These are phyloP conservation scores for Penicillium sp. DNA, from an alignment of 2,329 filamentous ascomycete genomes.

Conservation along the genomic window DNA sequence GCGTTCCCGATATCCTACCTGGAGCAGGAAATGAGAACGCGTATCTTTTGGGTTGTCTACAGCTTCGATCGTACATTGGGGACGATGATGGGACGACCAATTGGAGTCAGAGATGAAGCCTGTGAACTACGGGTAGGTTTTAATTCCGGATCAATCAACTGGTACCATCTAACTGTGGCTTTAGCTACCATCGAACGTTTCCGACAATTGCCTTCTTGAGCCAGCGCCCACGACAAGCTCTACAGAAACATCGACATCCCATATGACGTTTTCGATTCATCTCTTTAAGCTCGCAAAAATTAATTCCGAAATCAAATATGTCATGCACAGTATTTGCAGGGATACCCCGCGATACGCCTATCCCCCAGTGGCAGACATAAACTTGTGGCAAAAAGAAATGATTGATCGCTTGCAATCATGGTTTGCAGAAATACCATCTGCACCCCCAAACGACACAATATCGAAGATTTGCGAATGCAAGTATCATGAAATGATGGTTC, in stretches of 20 bases:
- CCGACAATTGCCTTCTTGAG: constrained; percentile 18
- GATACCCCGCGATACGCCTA: constrained; percentile 53
- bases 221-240: background rate
- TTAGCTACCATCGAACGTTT: constrained; percentile 23
- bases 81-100: constrained; percentile 60
- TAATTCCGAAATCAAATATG: constrained; percentile 61
- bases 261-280: constrained; percentile 51
- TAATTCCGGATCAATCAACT: constrained; percentile 1
- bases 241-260: constrained; percentile 17
- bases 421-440: constrained; percentile 41
- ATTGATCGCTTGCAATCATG: constrained; percentile 45
- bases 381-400: constrained; percentile 51
- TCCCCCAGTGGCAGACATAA: constrained; percentile 49
- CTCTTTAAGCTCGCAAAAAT: constrained; percentile 48
- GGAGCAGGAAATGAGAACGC: constrained; percentile 57
- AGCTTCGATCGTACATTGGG: constrained; percentile 55
- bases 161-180: constrained; percentile 19
- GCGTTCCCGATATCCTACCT: constrained; percentile 46
- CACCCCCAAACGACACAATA: constrained; percentile 9
- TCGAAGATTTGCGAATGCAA: constrained; percentile 45
- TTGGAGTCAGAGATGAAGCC: constrained; percentile 58
- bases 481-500: constrained; percentile 53
- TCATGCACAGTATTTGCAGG: constrained; percentile 56
- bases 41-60: constrained; percentile 59
- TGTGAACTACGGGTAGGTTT: constrained; percentile 53